phyloP scores from a whole-genome alignment of 106 monocot genomes.

The Dendrobium officinale region DNA sequence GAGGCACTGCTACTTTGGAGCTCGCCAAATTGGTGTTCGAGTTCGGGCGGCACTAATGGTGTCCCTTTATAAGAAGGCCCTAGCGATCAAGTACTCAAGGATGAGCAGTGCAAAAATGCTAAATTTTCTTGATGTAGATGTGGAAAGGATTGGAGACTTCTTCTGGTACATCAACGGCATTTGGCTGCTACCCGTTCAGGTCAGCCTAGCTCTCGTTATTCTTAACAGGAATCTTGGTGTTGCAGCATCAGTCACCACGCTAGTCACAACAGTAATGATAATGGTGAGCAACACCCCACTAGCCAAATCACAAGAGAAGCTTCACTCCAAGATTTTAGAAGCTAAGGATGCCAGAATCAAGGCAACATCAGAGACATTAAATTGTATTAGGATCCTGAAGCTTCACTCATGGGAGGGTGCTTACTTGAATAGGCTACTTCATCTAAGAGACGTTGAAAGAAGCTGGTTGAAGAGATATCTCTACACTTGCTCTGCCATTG shows the following conservation, averaged over 20 bases:
- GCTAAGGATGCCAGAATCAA: constrained; percentile 77
- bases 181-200: constrained; percentile 81
- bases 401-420: constrained; percentile 73
- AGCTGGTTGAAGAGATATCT: constrained; percentile 55
- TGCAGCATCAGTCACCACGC: constrained; percentile 42
- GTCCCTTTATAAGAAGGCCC: constrained; percentile 50
- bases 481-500: constrained; percentile 56
- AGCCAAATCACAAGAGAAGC: constrained; percentile 50
- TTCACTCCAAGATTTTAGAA: constrained; percentile 70
- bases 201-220: constrained; percentile 58
- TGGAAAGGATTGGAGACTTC: constrained; percentile 75
- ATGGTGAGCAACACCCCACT: constrained; percentile 79
- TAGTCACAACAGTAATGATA: constrained; percentile 48
- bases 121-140: constrained; percentile 68
- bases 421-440: constrained; percentile 46
- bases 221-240: constrained; percentile 60
- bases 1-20: constrained; percentile 88
- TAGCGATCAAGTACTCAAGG: constrained; percentile 39
- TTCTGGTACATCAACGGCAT: constrained; percentile 71
- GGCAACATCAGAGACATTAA: constrained; percentile 58
- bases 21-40: constrained; percentile 60
- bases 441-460: constrained; percentile 52
- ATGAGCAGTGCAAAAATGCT: constrained; percentile 40
- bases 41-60: constrained; percentile 65
- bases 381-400: constrained; percentile 71